A percentile compares a stretch with the other conserved stretches of the same genome.
These are phyloP conservation scores for Aureobasidium sp. DNA, from an alignment of 2,329 filamentous ascomycete species.

Conservation along the genomic window DNA sequence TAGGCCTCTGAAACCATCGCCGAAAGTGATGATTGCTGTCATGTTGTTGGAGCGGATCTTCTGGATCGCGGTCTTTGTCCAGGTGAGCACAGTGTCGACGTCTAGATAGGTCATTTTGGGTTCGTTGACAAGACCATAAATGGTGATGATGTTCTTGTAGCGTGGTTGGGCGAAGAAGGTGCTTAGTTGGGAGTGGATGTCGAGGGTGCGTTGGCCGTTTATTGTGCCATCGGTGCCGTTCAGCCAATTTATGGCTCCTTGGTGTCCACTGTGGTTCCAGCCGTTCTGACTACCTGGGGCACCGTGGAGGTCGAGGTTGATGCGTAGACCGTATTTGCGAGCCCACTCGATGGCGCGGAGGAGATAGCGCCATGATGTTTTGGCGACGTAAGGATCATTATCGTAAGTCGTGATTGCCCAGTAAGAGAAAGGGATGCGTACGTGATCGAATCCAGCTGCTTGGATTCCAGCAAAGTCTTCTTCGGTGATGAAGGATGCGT, in stretches of 20 bases:
- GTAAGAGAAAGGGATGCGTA: conserved; percentile 92
- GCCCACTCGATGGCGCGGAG: conserved; percentile 89
- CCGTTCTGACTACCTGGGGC: conserved; percentile 91
- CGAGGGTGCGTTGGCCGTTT: conserved; percentile 73
- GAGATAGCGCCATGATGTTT: conserved; percentile 87
- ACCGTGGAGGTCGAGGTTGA: conserved; percentile 91
- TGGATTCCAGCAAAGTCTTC: conserved; percentile 76
- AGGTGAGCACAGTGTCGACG: conserved; percentile 58
- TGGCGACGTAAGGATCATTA: conserved; percentile 76
- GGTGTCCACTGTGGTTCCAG: conserved; percentile 89
- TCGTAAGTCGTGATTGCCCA: conserved; percentile 86
- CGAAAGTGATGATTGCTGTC: conserved; percentile 66
- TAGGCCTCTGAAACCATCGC: conserved; percentile 89
- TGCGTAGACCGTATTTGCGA: conserved; percentile 79
- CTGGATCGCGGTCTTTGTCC: conserved; percentile 67
- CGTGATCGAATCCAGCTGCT: conserved; percentile 83
- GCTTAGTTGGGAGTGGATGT: conserved; percentile 77
- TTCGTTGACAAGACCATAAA: conserved; percentile 94
- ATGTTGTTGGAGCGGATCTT: conserved; percentile 71
- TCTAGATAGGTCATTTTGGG: conserved; percentile 69
- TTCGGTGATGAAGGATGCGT: conserved; percentile 79
- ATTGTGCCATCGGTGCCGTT: conserved; percentile 75
- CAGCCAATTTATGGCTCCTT: conserved; percentile 75
- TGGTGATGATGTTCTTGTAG: conserved; percentile 82
- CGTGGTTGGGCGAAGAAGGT: conserved; percentile 89